phyloP scores from a whole-genome alignment of 345 rosid species.

The Populus pruinosa region DNA sequence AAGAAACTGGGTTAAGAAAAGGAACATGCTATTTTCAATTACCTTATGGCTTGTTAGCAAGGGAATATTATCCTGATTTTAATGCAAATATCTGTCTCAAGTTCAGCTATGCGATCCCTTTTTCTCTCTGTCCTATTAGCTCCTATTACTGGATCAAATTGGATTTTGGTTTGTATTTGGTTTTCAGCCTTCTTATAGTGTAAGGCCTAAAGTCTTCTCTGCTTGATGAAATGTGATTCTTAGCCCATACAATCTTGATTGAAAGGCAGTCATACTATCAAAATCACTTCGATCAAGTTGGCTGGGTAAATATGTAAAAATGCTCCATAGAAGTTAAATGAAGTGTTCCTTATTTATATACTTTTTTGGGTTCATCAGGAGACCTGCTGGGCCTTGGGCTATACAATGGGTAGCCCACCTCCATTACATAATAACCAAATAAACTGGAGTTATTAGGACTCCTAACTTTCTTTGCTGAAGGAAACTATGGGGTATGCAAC shows the following conservation, averaged over 20 bases:
- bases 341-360: not conserved
- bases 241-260: not conserved
- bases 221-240: not conserved
- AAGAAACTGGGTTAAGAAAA: not conserved
- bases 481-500: no score
- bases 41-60: not conserved
- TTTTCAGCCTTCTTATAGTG: not conserved
- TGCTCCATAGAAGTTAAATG: not conserved
- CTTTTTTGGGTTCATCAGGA: not conserved
- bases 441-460: no score
- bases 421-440: no score
- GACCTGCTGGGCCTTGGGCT: no score
- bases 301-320: not conserved
- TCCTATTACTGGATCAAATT: not conserved
- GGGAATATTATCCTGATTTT: not conserved
- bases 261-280: not conserved
- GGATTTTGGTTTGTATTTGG: constrained; percentile 3
- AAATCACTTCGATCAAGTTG: not conserved
- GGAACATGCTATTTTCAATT: not conserved
- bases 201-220: not conserved
- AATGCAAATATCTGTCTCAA: not conserved
- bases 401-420: no score
- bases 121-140: not conserved
- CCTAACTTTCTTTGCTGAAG: no score
- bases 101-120: not conserved